These are phyloP conservation scores for Poterioochromonas sp. DNA, from an alignment of 352 stramenopile genomes.

Conservation along the genomic window DNA sequence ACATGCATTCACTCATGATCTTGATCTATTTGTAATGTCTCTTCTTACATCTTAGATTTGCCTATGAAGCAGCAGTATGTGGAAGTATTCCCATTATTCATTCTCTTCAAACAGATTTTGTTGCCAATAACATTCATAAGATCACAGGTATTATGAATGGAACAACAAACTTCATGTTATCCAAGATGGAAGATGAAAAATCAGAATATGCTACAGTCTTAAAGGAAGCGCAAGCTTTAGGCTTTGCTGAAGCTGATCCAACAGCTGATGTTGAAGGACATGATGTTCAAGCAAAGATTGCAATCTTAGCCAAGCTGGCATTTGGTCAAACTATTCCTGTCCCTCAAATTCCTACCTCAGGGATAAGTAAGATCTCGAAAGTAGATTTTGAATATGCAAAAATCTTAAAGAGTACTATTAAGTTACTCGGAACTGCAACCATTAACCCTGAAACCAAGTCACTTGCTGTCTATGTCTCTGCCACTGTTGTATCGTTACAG, in stretches of 20 bases:
- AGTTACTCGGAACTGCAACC: constrained; percentile 77
- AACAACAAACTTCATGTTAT: constrained; percentile 96
- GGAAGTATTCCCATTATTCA: constrained; percentile 93
- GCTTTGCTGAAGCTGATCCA: constrained; percentile 84
- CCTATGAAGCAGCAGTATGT: constrained; percentile 87
- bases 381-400: constrained; percentile 92
- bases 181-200: constrained; percentile 86
- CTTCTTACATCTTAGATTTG: constrained; percentile 58
- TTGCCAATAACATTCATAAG: constrained; percentile 75
- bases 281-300: constrained; percentile 90
- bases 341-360: constrained; percentile 68
- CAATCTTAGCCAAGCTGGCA: constrained; percentile 81
- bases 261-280: constrained; percentile 88
- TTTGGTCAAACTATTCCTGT: constrained; percentile 73
- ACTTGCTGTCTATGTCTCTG: constrained; percentile 83
- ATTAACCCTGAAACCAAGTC: constrained; percentile 59
- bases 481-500: constrained; percentile 70
- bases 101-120: constrained; percentile 80
- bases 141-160: constrained; percentile 88
- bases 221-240: constrained; percentile 77
- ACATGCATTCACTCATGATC: not conserved
- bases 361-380: constrained; percentile 77
- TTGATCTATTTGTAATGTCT: not conserved
- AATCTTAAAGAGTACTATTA: constrained; percentile 88
- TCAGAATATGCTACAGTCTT: constrained; percentile 80